These are phyloP conservation scores for Malus hybrid DNA, from an alignment of 331 rosid species.

Conservation along the genomic window DNA sequence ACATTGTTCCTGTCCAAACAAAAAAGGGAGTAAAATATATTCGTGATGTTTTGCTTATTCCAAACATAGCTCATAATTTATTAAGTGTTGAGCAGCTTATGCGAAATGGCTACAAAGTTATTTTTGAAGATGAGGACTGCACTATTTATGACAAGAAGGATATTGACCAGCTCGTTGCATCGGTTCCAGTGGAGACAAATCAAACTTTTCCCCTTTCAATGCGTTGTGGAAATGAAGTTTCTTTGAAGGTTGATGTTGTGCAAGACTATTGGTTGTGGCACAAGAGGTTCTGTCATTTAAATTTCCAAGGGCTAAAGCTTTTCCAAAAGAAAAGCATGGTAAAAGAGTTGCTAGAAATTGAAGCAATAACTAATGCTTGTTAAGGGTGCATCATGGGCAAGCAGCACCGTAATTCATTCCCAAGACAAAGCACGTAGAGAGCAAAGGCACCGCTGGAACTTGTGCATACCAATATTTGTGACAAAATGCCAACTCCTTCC, in stretches of 20 bases:
- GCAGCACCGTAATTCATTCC: not conserved
- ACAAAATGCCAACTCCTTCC: not conserved
- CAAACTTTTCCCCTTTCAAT: not conserved
- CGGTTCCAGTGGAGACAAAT: not conserved
- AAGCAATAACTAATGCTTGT: not conserved
- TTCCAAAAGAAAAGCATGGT: not conserved
- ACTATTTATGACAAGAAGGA: no score
- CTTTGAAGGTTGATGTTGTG: not conserved
- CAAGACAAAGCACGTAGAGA: not conserved
- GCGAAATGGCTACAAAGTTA: no score
- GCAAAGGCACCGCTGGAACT: not conserved
- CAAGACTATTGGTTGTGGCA: not conserved
- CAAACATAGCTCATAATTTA: not conserved
- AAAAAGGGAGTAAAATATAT: not conserved
- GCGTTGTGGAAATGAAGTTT: not conserved
- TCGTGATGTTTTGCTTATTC: not conserved
- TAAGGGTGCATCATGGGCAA: not conserved
- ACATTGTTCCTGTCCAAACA: no score
- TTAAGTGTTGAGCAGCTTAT: not conserved
- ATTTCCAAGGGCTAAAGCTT: not conserved
- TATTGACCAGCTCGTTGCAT: no score
- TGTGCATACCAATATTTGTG: not conserved
- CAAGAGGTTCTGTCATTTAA: not conserved
- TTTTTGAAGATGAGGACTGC: no score
- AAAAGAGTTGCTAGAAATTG: not conserved